A percentile compares a stretch with the other conserved stretches of the same genome.
Evolutionary conservation across 2,329 filamentous ascomycete species (phyloP).

Genomic region (Colletotrichum chrysophilum): DNA sequence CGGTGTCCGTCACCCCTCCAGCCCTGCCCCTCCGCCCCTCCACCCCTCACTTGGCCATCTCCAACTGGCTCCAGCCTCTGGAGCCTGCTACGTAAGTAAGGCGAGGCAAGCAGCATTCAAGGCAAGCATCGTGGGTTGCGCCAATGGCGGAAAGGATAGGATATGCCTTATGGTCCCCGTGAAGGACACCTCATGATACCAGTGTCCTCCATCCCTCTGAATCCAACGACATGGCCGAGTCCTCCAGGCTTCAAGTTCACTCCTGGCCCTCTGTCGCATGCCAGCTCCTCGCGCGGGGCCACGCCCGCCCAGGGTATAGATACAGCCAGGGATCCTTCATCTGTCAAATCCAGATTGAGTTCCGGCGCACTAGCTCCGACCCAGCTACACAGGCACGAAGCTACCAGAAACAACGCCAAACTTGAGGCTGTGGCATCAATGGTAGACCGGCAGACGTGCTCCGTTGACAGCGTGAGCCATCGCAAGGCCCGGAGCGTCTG

Average conservation of each 20-base stretch:
- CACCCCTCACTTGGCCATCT: slow-evolving; percentile 8
- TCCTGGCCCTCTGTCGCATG: background rate
- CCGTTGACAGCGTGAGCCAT: background rate
- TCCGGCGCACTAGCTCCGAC: slow-evolving; percentile 11
- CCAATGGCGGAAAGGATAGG: background rate
- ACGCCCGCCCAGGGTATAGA: background rate
- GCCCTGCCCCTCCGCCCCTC: slow-evolving; percentile 13
- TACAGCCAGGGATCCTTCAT: background rate
- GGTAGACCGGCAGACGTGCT: background rate
- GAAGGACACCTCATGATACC: background rate
- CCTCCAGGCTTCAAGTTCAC: background rate
- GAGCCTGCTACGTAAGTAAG: slow-evolving; percentile 3
- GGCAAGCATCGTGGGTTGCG: background rate
- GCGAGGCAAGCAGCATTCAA: background rate
- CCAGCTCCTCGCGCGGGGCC: background rate
- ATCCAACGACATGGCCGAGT: background rate
- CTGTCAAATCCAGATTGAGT: slow-evolving; percentile 1
- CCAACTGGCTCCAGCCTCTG: slow-evolving; percentile 1
- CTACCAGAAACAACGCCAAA: background rate
- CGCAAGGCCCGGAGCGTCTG: background rate
- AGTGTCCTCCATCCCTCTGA: background rate
- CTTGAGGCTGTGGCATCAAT: background rate
- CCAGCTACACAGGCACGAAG: background rate
- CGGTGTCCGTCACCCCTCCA: background rate
- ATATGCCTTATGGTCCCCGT: background rate